phyloP scores from a whole-genome alignment of 257 asterid species.

The Solanum bulbocastanum region DNA sequence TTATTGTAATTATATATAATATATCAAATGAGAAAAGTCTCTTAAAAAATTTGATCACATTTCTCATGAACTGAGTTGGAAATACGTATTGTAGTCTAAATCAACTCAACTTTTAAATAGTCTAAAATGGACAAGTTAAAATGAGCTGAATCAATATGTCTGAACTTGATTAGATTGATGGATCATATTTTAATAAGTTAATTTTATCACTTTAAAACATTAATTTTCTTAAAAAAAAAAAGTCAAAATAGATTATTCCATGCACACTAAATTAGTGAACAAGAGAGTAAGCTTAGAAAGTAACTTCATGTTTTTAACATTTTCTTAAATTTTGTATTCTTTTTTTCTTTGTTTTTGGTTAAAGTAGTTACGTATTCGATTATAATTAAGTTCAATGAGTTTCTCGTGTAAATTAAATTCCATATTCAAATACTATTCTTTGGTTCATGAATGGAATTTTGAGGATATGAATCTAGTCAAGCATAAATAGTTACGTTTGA shows the following conservation, averaged over 20 bases:
- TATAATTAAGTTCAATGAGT: not conserved
- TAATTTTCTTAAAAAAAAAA: too few species aligned
- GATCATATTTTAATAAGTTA: not conserved
- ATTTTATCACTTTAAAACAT: not conserved
- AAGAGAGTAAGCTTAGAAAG: not conserved
- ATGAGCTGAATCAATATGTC: fast-evolving
- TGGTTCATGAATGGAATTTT: not conserved
- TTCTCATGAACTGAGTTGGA: not conserved
- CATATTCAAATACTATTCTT: not conserved
- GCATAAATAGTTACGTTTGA: not conserved
- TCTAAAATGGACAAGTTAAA: not conserved
- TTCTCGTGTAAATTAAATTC: not conserved
- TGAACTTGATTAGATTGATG: not conserved
- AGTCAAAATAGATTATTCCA: not conserved
- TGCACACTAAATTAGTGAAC: not conserved
- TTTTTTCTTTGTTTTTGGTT: not conserved
- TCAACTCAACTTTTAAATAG: not conserved
- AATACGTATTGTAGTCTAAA: not conserved
- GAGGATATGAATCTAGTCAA: not conserved
- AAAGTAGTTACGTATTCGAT: not conserved
- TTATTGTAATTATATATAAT: too few species aligned
- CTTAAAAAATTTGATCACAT: not conserved
- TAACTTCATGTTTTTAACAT: not conserved
- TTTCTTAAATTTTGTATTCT: not conserved
- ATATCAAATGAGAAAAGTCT: too few species aligned